Evolutionary conservation across 2,329 filamentous ascomycete species (phyloP), one percentile per base, ranked within the genome.

Genomic region (Cladophialophora psammophila): DNA sequence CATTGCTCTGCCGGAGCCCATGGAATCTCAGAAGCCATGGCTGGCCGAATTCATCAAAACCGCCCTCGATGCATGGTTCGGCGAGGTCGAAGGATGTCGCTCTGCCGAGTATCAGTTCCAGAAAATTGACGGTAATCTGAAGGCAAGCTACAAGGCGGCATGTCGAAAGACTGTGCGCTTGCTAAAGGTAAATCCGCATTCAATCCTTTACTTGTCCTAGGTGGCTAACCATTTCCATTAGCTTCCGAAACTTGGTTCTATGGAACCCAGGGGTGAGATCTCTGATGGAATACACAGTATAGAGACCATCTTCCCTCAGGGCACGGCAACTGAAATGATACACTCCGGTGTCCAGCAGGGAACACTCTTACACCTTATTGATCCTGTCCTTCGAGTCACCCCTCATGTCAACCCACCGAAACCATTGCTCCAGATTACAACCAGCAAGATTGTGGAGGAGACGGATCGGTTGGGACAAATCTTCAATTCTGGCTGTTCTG

Each of bases 11-110:
- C 35, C 20, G n/a, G n/a, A 15, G 9, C 18, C 26, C 20, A 67
- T 67, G 65, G 65, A 60, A 20, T 3, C 20, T 38, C 57, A 64
- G 34, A 36, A 64, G 52, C 57, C 62, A 55, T 68, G 66, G 66
- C 45, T 68, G 62, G 62, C 34, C 32, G 53, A 52, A 6, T 65
- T 65, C 45, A 57, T 68, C 55, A 36, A 20, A 26, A 50, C 53
- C 13, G 48, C 53, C 34, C 12, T 68, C 18, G 32, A 15, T 34
- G 62, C 52, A 36, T 68, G 54, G 50, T 55, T 64, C 18, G 26
- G 45, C 15, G 45, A 48, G 34, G 26, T 60, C 26, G 31, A 34
- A 36, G 57, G 57, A 32, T 35, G 38, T 9, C 42, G 15, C 38
- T 20, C 32, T n/a, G 26, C 40, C 40, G 26, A 60, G 15, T 65